Percentiles rank a stretch among this genome's conserved stretches.
phyloP scores from a whole-genome alignment of 345 rosid genomes.

The Hibiscus mutabilis region DNA sequence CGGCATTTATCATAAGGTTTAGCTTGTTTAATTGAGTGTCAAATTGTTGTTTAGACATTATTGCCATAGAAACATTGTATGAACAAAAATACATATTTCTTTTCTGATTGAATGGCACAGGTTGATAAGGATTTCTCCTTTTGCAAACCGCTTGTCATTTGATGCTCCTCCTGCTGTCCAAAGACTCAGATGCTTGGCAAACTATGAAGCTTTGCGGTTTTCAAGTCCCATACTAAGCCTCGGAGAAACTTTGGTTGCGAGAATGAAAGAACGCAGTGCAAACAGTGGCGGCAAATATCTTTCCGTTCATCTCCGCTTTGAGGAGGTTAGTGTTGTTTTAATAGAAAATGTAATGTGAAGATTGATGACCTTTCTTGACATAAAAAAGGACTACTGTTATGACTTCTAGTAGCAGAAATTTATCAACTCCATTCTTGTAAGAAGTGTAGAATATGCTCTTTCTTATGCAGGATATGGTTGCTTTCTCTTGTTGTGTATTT shows the following conservation, averaged over 20 bases:
- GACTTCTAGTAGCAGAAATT: background rate
- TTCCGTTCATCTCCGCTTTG: slow-evolving; percentile 97
- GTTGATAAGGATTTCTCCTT: slow-evolving; percentile 94
- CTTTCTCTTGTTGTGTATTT: slow-evolving; percentile 97
- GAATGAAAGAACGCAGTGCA: slow-evolving; percentile 89
- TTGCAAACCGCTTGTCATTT: slow-evolving; percentile 95
- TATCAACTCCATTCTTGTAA: background rate
- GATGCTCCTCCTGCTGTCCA: slow-evolving; percentile 93
- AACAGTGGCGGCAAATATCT: slow-evolving; percentile 74
- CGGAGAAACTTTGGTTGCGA: slow-evolving; percentile 80
- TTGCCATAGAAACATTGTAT: background rate
- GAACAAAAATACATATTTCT: background rate
- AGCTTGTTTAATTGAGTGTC: background rate
- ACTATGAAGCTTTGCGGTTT: slow-evolving; percentile 83
- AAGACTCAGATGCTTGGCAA: slow-evolving; percentile 87
- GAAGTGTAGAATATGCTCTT: background rate
- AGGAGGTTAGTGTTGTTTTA: slow-evolving; percentile 66
- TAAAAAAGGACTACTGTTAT: background rate
- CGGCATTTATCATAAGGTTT: slow-evolving; percentile 1
- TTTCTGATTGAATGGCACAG: slow-evolving; percentile 40
- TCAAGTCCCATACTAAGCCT: slow-evolving; percentile 61
- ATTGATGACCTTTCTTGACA: background rate
- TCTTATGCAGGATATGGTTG: slow-evolving; percentile 89
- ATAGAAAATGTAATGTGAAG: background rate
- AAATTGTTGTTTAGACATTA: background rate